phyloP scores from a whole-genome alignment of 352 stramenopile genomes.

The Elongisporangium prolatum region DNA sequence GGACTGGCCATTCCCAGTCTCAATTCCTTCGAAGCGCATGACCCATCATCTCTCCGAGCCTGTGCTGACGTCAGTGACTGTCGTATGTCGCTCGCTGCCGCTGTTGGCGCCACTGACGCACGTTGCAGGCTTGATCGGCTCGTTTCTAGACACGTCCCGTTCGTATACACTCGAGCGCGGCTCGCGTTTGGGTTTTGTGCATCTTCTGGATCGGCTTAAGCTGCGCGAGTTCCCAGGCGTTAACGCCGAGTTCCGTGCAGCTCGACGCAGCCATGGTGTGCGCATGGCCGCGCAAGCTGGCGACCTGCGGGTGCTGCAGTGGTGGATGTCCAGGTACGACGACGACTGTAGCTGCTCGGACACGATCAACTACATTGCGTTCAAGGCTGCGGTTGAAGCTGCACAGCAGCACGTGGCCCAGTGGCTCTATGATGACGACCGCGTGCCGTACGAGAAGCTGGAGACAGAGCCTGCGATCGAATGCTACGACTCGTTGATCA shows the following conservation, averaged over 20 bases:
- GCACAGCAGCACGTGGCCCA: background rate
- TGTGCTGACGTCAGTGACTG: background rate
- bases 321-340: background rate
- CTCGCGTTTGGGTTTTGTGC: background rate
- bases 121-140: background rate
- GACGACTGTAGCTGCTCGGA: too few species aligned
- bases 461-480: background rate
- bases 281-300: background rate
- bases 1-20: background rate
- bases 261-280: background rate
- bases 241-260: background rate
- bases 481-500: background rate
- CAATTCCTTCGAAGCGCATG: background rate
- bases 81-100: background rate
- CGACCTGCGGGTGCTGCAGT: background rate
- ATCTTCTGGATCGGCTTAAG: background rate
- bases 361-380: background rate
- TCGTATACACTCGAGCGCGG: background rate
- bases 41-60: background rate
- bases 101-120: background rate
- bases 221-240: background rate
- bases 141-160: background rate
- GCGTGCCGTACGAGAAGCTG: background rate
- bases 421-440: background rate
- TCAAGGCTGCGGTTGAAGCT: background rate